Evolutionary conservation across 192 early-diverging fungal species (phyloP).

Genomic region (Radiomyces spectabilis): DNA sequence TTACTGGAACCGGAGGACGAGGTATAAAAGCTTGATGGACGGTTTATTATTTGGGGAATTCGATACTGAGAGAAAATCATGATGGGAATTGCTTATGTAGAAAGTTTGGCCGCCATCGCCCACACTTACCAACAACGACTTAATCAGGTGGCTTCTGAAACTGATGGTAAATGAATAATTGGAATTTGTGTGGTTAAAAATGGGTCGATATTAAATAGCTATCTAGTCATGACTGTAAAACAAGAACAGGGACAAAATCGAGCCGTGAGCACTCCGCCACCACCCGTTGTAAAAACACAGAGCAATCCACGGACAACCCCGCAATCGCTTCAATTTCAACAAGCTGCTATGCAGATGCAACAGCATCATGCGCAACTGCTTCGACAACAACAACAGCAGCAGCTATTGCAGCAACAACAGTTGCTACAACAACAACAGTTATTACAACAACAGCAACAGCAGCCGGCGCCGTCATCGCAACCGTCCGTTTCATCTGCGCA

Average conservation of each 20-base stretch:
- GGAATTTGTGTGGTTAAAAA: not conserved
- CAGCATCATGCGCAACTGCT: not conserved
- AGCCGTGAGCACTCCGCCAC: not conserved
- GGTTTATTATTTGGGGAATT: too few species aligned
- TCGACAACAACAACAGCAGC: slow-evolving; percentile 3
- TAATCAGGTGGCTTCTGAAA: not conserved
- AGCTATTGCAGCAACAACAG: too few species aligned
- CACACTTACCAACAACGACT: not conserved
- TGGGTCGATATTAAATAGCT: not conserved
- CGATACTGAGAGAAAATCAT: too few species aligned
- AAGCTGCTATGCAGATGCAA: not conserved
- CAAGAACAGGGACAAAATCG: not conserved
- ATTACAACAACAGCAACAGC: not conserved
- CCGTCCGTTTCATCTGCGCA: too few species aligned
- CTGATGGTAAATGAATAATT: not conserved
- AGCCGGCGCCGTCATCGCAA: slow-evolving; percentile 4
- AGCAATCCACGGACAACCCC: not conserved
- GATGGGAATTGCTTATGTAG: too few species aligned
- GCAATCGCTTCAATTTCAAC: not conserved
- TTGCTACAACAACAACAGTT: not conserved
- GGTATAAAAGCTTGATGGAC: too few species aligned
- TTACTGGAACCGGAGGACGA: too few species aligned
- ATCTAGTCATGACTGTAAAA: not conserved
- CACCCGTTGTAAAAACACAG: slow-evolving; percentile 14
- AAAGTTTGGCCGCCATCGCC: slow-evolving; percentile 7